A percentile compares a stretch with the other conserved stretches of the same genome.
Evolutionary conservation across 345 rosid genomes (phyloP).

Genomic region (Physaria fendleri): DNA sequence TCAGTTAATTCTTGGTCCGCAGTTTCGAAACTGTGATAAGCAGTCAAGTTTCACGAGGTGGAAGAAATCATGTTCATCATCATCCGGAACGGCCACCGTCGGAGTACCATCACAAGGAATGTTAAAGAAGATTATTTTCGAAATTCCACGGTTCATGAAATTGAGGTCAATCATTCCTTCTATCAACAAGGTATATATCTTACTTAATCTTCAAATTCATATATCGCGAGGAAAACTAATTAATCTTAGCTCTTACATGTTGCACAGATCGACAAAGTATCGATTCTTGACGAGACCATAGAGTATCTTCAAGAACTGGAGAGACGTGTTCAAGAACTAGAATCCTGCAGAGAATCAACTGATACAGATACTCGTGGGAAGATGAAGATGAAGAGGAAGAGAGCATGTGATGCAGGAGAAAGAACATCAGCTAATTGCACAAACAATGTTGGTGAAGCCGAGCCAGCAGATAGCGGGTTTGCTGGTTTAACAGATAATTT

Average conservation of each 20-base stretch:
- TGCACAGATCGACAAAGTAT: constrained; percentile 51
- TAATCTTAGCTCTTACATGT: background rate
- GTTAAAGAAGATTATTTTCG: constrained; percentile 65
- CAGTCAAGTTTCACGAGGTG: constrained; percentile 60
- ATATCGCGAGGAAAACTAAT: background rate
- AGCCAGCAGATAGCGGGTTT: constrained; percentile 33
- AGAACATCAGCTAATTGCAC: constrained; percentile 55
- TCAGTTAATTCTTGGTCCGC: constrained; percentile 47
- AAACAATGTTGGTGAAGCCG: constrained; percentile 30
- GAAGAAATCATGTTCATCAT: constrained; percentile 38
- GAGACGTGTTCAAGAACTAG: constrained; percentile 66
- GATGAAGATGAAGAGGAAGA: constrained; percentile 35
- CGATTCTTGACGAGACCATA: constrained; percentile 55
- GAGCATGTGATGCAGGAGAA: constrained; percentile 43
- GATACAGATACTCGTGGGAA: constrained; percentile 36
- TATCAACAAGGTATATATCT: constrained; percentile 44
- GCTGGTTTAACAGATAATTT: constrained; percentile 33
- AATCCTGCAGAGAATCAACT: constrained; percentile 53
- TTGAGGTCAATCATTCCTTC: constrained; percentile 67
- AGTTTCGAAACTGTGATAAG: constrained; percentile 32
- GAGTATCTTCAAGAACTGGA: constrained; percentile 57
- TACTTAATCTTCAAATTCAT: background rate
- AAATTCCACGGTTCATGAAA: constrained; percentile 55
- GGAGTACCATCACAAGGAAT: constrained; percentile 36
- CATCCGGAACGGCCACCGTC: constrained; percentile 10